Percentiles rank a stretch among this genome's conserved stretches.
phyloP scores from a whole-genome alignment of 768 basidiomycete genomes.

The Tylopilus sp. region DNA sequence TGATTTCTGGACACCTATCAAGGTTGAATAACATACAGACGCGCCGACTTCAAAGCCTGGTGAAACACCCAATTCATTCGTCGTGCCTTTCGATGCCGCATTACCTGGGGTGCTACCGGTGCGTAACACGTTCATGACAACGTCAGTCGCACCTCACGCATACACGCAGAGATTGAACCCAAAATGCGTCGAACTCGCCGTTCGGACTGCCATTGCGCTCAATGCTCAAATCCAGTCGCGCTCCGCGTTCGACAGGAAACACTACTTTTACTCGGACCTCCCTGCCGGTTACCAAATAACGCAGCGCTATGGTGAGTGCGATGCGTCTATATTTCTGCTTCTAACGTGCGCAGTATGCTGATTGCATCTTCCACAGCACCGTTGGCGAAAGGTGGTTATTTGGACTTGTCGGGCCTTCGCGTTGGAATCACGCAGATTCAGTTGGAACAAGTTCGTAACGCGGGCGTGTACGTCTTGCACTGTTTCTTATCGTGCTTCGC shows the following conservation, averaged over 20 bases:
- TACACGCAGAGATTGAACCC: constrained; percentile 43
- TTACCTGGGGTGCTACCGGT: constrained; percentile 94
- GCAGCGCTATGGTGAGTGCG: constrained; percentile 75
- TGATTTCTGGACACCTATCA: too few species aligned
- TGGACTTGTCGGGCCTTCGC: constrained; percentile 43
- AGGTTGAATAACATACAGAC: constrained; percentile 25
- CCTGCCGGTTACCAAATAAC: constrained; percentile 97
- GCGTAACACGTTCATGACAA: constrained; percentile 25
- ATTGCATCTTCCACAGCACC: constrained; percentile 51
- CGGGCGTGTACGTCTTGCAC: not conserved
- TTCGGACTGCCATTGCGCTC: constrained; percentile 80
- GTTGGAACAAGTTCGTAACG: constrained; percentile 75
- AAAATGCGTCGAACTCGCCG: constrained; percentile 71
- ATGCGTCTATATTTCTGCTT: not conserved
- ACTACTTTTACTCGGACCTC: constrained; percentile 96
- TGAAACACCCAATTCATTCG: constrained; percentile 66
- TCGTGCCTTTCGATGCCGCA: constrained; percentile 80
- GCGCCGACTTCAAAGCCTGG: constrained; percentile 41
- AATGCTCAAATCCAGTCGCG: constrained; percentile 56
- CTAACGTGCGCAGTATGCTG: not conserved
- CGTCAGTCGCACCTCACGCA: not conserved
- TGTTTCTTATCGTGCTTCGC: not conserved
- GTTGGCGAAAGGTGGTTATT: constrained; percentile 63
- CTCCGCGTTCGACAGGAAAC: constrained; percentile 93
- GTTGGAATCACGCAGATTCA: constrained; percentile 95